These are phyloP conservation scores for Talaromyces sp. DNA, from an alignment of 2,329 filamentous ascomycete genomes.

Conservation along the genomic window DNA sequence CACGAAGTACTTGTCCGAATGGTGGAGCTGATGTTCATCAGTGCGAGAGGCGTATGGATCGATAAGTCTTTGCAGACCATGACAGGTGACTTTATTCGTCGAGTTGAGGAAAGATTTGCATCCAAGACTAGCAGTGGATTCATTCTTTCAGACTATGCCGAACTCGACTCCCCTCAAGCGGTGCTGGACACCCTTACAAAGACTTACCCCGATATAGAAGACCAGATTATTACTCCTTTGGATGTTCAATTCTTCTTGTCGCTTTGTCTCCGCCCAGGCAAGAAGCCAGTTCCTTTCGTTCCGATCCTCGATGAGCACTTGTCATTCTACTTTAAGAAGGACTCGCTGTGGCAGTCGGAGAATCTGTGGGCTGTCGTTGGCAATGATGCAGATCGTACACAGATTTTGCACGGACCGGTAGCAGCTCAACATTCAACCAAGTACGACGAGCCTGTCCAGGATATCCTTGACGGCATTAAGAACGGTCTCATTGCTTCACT, in stretches of 20 bases:
- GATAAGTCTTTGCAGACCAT: constrained; percentile 77
- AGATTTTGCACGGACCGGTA: constrained; percentile 95
- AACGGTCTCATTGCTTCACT: constrained; percentile 52
- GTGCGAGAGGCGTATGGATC: constrained; percentile 87
- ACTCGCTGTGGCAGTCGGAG: constrained; percentile 98
- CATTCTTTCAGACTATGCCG: not conserved
- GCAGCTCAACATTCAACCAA: constrained; percentile 85
- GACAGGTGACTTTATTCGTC: constrained; percentile 92
- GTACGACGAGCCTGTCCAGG: constrained; percentile 89
- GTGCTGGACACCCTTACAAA: not conserved
- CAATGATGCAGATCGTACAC: constrained; percentile 92
- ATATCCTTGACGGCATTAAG: constrained; percentile 89
- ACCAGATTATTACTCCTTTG: constrained; percentile 92
- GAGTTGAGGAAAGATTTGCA: constrained; percentile 80
- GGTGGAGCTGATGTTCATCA: constrained; percentile 86
- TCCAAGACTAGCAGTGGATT: not conserved
- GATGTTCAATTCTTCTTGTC: constrained; percentile 96
- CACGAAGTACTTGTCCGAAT: constrained; percentile 79
- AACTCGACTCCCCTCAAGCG: not conserved
- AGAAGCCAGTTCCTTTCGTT: constrained; percentile 96
- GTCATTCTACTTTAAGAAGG: constrained; percentile 99
- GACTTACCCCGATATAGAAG: not conserved
- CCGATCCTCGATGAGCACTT: constrained; percentile 92
- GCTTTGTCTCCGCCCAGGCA: constrained; percentile 82
- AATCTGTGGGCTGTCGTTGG: constrained; percentile 92